Conservation (phyloP, 169 alveolate species). For the Amoebophrya sp. region DNA sequence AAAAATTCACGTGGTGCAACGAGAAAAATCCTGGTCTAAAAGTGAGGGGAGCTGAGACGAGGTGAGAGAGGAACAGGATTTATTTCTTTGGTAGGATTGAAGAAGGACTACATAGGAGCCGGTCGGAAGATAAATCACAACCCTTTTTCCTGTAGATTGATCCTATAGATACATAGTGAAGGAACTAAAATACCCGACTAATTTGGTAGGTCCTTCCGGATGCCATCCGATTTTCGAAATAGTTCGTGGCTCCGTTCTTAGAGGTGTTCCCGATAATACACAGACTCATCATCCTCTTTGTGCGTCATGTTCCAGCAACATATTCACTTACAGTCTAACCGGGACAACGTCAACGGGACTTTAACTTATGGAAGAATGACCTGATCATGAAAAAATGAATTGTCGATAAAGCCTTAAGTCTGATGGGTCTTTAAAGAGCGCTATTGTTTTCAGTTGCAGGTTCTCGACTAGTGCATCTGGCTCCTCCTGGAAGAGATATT, state of each 20-base stretch:
- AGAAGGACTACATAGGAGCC: too few relatives aligned
- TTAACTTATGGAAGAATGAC: neutral
- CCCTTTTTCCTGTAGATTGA: neutral
- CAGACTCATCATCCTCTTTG: conserved; percentile 34
- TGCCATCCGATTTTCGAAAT: conserved; percentile 78
- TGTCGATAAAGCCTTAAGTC: too few relatives aligned
- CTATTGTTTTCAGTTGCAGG: neutral
- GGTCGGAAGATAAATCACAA: neutral
- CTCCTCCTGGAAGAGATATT: neutral
- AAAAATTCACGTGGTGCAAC: too few relatives aligned
- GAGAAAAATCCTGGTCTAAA: too few relatives aligned
- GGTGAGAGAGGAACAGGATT: too few relatives aligned
- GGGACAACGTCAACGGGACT: neutral
- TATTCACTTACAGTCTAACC: neutral
- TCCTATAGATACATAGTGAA: neutral
- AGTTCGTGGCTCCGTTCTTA: conserved; percentile 63
- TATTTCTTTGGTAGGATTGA: too few relatives aligned
- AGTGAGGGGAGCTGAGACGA: too few relatives aligned
- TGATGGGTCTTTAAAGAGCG: neutral
- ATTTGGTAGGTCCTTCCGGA: conserved; percentile 72
- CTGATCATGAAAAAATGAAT: neutral
- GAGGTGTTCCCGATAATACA: conserved; percentile 55
- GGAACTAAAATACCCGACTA: neutral
- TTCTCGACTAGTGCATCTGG: neutral
- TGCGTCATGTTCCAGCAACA: neutral